Percentiles rank a stretch among this genome's conserved stretches.
These are phyloP conservation scores for Raddia distichophylla DNA, from an alignment of 176 grass and related monocot genomes.

Conservation along the genomic window DNA sequence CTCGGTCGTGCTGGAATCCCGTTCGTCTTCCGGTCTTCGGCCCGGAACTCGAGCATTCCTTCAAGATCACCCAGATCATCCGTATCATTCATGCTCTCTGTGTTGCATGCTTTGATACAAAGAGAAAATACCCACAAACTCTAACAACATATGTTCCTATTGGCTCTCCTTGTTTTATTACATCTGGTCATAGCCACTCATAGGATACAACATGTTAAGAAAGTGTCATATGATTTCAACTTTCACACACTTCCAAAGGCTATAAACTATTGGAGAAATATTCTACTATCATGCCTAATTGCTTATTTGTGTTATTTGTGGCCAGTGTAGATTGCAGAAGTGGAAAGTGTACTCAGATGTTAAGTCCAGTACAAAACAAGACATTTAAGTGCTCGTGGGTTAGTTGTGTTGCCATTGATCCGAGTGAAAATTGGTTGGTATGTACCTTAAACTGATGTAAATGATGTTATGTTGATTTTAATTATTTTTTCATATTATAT, in stretches of 20 bases:
- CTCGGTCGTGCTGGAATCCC: too few relatives aligned
- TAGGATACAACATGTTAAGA: neutral
- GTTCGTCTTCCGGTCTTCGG: too few relatives aligned
- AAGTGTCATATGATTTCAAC: neutral
- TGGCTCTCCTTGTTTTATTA: neutral
- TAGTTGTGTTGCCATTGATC: conserved; percentile 77
- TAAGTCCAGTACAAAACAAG: conserved; percentile 62
- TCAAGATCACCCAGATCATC: too few relatives aligned
- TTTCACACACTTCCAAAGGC: neutral
- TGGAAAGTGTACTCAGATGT: conserved; percentile 66
- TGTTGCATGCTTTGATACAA: neutral
- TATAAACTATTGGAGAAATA: neutral
- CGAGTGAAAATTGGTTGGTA: conserved; percentile 98
- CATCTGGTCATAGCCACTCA: conserved; percentile 7
- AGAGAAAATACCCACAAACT: conserved; percentile 14
- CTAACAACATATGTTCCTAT: conserved; percentile 5
- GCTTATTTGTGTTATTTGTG: conserved; percentile 39
- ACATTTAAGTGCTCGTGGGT: conserved; percentile 67
- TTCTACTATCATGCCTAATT: conserved; percentile 13
- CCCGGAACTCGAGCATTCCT: too few relatives aligned
- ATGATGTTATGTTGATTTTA: conserved; percentile 21
- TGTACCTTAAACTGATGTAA: conserved; percentile 7
- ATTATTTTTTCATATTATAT: neutral
- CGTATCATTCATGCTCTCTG: neutral
- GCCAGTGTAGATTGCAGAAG: conserved; percentile 78